phyloP scores from a whole-genome alignment of 345 rosid genomes.

The Syzygium aromaticum region DNA sequence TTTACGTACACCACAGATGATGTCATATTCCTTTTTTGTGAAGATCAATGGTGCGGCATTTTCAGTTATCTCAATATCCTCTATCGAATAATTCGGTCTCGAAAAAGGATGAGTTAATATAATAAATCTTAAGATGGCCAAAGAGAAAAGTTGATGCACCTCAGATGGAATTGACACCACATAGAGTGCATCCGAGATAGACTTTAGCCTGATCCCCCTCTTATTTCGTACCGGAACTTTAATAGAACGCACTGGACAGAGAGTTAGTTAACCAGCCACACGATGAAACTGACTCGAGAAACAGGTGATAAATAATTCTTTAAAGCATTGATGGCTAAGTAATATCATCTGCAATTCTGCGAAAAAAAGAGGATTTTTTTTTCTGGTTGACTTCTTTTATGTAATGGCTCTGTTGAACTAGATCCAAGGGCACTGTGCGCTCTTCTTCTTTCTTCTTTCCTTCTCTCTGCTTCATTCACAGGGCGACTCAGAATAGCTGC shows the following conservation, averaged over 20 bases:
- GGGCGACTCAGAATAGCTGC: slow-evolving; percentile 36
- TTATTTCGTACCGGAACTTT: neutral
- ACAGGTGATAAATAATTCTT: neutral
- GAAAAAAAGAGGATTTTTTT: too few species aligned
- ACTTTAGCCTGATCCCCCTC: neutral
- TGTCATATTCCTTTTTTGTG: neutral
- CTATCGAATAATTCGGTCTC: neutral
- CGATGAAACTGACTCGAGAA: neutral
- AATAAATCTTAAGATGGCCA: neutral
- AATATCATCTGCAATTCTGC: too few species aligned
- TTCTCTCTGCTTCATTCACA: slow-evolving; percentile 54
- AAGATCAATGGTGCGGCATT: neutral
- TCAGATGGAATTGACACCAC: neutral
- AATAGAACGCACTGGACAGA: neutral
- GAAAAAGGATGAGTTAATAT: neutral
- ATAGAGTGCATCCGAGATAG: neutral
- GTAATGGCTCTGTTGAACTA: slow-evolving; percentile 33
- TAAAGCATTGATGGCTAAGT: too few species aligned
- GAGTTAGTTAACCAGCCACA: neutral
- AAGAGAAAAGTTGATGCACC: neutral
- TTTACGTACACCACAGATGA: neutral
- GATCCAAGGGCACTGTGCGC: slow-evolving; percentile 89
- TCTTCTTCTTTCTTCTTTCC: slow-evolving; percentile 72
- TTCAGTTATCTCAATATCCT: neutral
- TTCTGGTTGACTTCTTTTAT: slow-evolving; percentile 24